Evolutionary conservation across 2,329 filamentous ascomycete species (phyloP), one percentile per base, ranked within the genome.

Genomic region (Mariannaea sp.): DNA sequence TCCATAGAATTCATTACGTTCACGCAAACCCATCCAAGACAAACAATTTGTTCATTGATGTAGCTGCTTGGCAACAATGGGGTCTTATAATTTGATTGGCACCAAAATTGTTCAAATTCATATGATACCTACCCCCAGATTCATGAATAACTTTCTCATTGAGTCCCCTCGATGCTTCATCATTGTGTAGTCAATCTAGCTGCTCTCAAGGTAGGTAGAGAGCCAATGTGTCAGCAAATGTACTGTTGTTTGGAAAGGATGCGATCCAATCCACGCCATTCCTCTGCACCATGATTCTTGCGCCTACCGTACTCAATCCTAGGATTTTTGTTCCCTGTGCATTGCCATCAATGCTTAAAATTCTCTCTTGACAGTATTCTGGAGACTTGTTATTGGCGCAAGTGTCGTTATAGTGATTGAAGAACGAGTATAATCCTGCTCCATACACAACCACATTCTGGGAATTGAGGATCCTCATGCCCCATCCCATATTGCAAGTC

Each of bases 401-500:
- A 0, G 68, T 61, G 9, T 76, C 77, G 46, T 73, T 77, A 70
- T 88, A 87, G 69, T 87, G 83, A 67, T 81, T 77, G 67, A 87
- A 89, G 75, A 88, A 88, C 3, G 79, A 83, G 71, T 90, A 90
- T 12, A 88, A 64, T 0, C 87, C 87, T 0, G 80, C 81, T 7
- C 86, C 85, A 61, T 88, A 86, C 19, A 83, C 71, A 14, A 80
- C 71, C 10, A 89, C 70, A 64, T 81, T 77, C 39, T 72, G 73
- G 29, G 79, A 82, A 58, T 80, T 74, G 35, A 86, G 62, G 30
- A 90, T 76, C 7, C 86, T 78, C 24, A 90, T 72, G 1, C 83
- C 87, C 85, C 86, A 89, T 0, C 85, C 84, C 68, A 83, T 78
- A 5, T 76, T 77, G 58, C 82, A 84, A n/a, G 49, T 47, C 7